These are phyloP conservation scores for Nemania sp. DNA, from an alignment of 2,329 filamentous ascomycete species.

Conservation along the genomic window DNA sequence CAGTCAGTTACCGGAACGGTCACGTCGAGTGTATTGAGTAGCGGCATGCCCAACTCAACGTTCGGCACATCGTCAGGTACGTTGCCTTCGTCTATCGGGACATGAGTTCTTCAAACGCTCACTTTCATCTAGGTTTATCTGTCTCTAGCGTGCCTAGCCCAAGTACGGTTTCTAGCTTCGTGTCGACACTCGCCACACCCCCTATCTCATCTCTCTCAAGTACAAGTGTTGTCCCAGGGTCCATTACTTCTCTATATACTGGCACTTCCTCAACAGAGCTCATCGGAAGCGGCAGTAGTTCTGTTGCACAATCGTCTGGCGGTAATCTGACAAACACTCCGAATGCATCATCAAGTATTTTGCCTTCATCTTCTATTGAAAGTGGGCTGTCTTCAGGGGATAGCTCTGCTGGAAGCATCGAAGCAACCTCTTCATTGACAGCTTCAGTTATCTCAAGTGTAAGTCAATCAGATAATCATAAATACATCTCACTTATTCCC, in stretches of 20 bases:
- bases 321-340: slow-evolving; percentile 8
- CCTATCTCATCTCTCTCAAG: neutral
- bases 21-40: slow-evolving; percentile 6
- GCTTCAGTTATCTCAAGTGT: slow-evolving; percentile 9
- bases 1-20: slow-evolving; percentile 17
- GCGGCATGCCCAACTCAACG: neutral
- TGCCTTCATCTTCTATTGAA: neutral
- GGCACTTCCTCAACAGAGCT: slow-evolving; percentile 15
- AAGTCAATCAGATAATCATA: slow-evolving; percentile 5
- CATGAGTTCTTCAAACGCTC: neutral
- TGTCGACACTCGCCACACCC: neutral
- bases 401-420: slow-evolving; percentile 2
- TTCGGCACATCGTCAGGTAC: slow-evolving; percentile 1
- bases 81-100: neutral
- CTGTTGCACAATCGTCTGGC: slow-evolving; percentile 5
- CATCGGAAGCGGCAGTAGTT: slow-evolving; percentile 13
- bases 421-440: neutral
- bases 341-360: slow-evolving; percentile 4
- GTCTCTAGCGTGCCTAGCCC: neutral
- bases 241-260: neutral
- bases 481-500: neutral
- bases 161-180: neutral
- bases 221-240: neutral
- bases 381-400: slow-evolving; percentile 1
- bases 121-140: slow-evolving; percentile 10